Conservation (phyloP, 2,329 filamentous ascomycete species). For the Cercospora brassicicola region DNA sequence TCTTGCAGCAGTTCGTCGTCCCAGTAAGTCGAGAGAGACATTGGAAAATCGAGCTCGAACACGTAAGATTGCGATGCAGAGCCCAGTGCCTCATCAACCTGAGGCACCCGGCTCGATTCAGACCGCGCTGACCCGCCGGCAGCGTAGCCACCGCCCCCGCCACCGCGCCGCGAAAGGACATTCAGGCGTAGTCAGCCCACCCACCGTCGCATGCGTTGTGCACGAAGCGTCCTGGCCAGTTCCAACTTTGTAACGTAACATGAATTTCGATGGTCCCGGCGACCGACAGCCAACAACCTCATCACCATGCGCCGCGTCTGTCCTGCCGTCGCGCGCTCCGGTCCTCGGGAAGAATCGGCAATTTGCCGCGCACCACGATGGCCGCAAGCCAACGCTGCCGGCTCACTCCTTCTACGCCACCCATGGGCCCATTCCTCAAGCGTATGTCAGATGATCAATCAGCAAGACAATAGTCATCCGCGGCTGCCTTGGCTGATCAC, state of each 20-base stretch:
- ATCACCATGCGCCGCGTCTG: not conserved
- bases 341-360: not conserved
- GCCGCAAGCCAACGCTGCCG: not conserved
- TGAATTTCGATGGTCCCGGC: not conserved
- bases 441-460: slow-evolving; percentile 1
- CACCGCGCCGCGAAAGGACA: not conserved
- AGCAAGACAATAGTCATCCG: not conserved
- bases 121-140: not conserved
- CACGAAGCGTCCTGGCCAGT: not conserved
- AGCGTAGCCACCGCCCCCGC: not conserved
- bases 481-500: not conserved
- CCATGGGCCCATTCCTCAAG: not conserved
- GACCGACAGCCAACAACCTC: not conserved
- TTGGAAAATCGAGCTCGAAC: not conserved
- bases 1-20: not conserved
- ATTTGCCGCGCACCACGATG: not conserved
- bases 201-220: not conserved
- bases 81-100: not conserved
- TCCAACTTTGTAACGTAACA: slow-evolving; percentile 1
- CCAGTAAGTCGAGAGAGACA: slow-evolving; percentile 1
- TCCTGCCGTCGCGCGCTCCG: not conserved
- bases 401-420: not conserved
- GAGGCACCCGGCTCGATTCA: not conserved
- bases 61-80: not conserved
- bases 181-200: not conserved